Conservation (phyloP, 306 rosid genomes). For the Medicago truncatula region DNA sequence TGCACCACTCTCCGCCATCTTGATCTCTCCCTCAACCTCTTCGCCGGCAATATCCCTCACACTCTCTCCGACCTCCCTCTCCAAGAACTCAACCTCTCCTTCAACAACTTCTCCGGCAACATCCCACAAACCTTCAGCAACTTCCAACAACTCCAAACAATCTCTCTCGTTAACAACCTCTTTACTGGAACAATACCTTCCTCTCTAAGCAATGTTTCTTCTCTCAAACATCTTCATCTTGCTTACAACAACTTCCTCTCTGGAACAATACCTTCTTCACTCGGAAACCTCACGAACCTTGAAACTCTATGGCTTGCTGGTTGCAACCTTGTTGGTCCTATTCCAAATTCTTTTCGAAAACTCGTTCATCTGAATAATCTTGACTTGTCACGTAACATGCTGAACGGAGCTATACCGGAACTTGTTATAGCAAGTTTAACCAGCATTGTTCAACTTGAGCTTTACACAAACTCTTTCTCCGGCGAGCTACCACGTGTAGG, state of each 20-base stretch:
- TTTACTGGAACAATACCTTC: constrained; percentile 57
- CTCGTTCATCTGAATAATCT: constrained; percentile 54
- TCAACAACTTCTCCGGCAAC: constrained; percentile 68
- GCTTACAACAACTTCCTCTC: constrained; percentile 54
- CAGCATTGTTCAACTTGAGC: constrained; percentile 63
- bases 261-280: constrained; percentile 44
- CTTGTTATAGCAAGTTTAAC: constrained; percentile 43
- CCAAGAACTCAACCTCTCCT: constrained; percentile 55
- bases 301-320: constrained; percentile 57
- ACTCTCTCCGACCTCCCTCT: constrained; percentile 56
- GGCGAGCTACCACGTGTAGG: constrained; percentile 64
- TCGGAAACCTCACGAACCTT: constrained; percentile 61
- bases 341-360: constrained; percentile 55
- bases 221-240: constrained; percentile 54
- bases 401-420: constrained; percentile 61
- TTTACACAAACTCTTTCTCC: constrained; percentile 61
- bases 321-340: constrained; percentile 58
- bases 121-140: constrained; percentile 55
- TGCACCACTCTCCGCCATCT: constrained; percentile 57
- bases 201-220: constrained; percentile 55
- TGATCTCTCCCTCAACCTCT: constrained; percentile 55
- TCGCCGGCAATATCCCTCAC: constrained; percentile 60
- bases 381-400: constrained; percentile 60
- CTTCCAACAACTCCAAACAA: constrained; percentile 51
- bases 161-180: constrained; percentile 50